phyloP scores from a whole-genome alignment of 176 grass and related monocot species.

The Lolium perenne region DNA sequence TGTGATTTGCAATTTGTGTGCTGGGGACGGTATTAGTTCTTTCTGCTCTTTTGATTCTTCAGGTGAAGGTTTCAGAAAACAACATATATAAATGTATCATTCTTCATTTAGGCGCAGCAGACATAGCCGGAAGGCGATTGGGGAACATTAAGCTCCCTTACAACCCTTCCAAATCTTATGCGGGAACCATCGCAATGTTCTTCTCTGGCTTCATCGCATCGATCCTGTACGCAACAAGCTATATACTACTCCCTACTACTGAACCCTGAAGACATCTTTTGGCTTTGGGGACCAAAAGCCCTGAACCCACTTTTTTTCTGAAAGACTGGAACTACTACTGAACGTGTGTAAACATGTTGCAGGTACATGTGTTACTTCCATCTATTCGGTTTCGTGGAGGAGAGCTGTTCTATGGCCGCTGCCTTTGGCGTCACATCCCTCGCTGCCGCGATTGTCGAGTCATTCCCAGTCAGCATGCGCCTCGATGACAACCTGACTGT shows the following conservation, averaged over 20 bases:
- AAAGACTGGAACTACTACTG: neutral
- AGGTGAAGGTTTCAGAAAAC: neutral
- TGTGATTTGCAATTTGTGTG: slow-evolving; percentile 82
- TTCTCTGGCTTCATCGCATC: slow-evolving; percentile 72
- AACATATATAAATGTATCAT: neutral
- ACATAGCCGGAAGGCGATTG: slow-evolving; percentile 72
- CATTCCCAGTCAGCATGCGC: slow-evolving; percentile 60
- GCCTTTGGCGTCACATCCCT: slow-evolving; percentile 57
- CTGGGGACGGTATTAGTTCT: slow-evolving; percentile 70
- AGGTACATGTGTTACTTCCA: slow-evolving; percentile 81
- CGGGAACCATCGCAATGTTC: slow-evolving; percentile 62
- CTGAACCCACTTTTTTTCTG: neutral
- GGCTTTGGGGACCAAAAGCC: neutral
- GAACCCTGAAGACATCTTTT: neutral
- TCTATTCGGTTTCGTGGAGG: slow-evolving; percentile 58
- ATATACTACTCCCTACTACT: neutral
- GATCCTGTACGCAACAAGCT: slow-evolving; percentile 43
- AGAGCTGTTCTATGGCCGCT: slow-evolving; percentile 52
- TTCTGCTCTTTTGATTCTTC: neutral
- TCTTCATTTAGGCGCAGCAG: slow-evolving; percentile 64
- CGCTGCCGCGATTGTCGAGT: slow-evolving; percentile 55
- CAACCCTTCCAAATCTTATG: slow-evolving; percentile 77
- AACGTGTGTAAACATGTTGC: neutral
- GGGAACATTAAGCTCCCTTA: slow-evolving; percentile 68
- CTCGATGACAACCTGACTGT: slow-evolving; percentile 83